phyloP scores from a whole-genome alignment of 495 filamentous ascomycete genomes.

The Collariella sp. region DNA sequence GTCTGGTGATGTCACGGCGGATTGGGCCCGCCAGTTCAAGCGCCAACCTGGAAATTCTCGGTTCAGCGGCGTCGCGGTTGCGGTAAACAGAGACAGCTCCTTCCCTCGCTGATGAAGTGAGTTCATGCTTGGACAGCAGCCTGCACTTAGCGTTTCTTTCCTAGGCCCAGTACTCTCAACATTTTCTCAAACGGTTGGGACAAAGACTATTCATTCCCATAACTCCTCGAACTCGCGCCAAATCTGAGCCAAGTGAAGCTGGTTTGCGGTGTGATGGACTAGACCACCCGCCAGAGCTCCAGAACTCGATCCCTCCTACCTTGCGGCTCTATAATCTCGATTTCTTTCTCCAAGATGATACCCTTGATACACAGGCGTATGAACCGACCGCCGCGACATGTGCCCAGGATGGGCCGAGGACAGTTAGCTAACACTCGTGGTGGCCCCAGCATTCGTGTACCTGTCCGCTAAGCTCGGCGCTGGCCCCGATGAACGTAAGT shows the following conservation, averaged over 20 bases:
- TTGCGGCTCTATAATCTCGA: not conserved
- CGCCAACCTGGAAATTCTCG: not conserved
- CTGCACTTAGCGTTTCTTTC: too few species aligned
- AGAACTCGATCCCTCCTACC: not conserved
- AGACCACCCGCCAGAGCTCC: not conserved
- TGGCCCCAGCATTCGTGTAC: slow-evolving; percentile 59
- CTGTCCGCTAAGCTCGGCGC: slow-evolving; percentile 58
- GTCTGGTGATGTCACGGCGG: slow-evolving; percentile 19
- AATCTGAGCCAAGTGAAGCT: not conserved
- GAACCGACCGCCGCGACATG: slow-evolving; percentile 19
- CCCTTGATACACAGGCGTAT: slow-evolving; percentile 77
- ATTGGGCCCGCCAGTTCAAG: not conserved
- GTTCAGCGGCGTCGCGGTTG: too few species aligned
- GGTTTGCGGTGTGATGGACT: slow-evolving; percentile 1
- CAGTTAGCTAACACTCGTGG: not conserved
- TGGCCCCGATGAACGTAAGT: slow-evolving; percentile 74
- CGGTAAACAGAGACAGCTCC: too few species aligned
- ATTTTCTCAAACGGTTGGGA: not conserved
- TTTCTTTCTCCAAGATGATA: slow-evolving; percentile 52
- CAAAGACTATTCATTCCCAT: not conserved
- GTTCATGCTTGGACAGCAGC: too few species aligned
- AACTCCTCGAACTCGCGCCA: too few species aligned
- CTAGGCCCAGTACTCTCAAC: not conserved
- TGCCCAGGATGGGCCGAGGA: not conserved
- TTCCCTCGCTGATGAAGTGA: too few species aligned